These are phyloP conservation scores for Penicillium verrucosum DNA, from an alignment of 2,329 filamentous ascomycete species.

Conservation along the genomic window DNA sequence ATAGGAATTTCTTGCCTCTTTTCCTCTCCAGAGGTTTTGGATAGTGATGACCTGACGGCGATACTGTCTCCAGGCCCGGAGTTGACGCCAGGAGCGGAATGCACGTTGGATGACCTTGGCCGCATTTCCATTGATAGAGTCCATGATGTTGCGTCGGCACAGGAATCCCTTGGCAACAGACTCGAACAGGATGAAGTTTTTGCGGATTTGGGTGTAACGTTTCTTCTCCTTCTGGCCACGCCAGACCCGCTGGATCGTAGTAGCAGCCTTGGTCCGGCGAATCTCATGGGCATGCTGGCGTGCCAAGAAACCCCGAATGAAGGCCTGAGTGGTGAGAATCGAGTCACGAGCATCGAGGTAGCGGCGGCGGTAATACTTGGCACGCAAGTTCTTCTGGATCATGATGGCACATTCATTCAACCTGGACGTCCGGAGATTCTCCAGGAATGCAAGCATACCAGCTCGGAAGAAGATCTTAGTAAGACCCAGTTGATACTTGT, in stretches of 20 bases:
- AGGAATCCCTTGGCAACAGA: constrained; percentile 89
- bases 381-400: constrained; percentile 97
- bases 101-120: constrained; percentile 84
- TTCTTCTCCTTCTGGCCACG: constrained; percentile 86
- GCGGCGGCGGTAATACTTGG: constrained; percentile 89
- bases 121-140: constrained; percentile 89
- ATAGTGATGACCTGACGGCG: constrained; percentile 84
- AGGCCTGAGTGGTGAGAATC: constrained; percentile 75
- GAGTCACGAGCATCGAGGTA: constrained; percentile 84
- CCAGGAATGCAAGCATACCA: constrained; percentile 96
- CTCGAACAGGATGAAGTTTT: constrained; percentile 83
- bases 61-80: constrained; percentile 81
- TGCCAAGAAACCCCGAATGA: constrained; percentile 72
- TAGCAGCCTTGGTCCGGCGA: constrained; percentile 80
- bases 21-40: constrained; percentile 91
- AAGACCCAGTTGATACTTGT: constrained; percentile 96
- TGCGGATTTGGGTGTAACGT: constrained; percentile 71
- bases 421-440: constrained; percentile 85
- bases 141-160: constrained; percentile 85
- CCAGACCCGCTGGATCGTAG: constrained; percentile 93
- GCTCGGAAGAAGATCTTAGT: constrained; percentile 99
- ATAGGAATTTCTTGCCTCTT: constrained; percentile 74
- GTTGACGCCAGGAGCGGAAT: constrained; percentile 77
- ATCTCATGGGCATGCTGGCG: constrained; percentile 75
- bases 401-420: constrained; percentile 93